These are phyloP conservation scores for Entomortierella lignicola DNA, from an alignment of 192 early-diverging fungal genomes.

Conservation along the genomic window DNA sequence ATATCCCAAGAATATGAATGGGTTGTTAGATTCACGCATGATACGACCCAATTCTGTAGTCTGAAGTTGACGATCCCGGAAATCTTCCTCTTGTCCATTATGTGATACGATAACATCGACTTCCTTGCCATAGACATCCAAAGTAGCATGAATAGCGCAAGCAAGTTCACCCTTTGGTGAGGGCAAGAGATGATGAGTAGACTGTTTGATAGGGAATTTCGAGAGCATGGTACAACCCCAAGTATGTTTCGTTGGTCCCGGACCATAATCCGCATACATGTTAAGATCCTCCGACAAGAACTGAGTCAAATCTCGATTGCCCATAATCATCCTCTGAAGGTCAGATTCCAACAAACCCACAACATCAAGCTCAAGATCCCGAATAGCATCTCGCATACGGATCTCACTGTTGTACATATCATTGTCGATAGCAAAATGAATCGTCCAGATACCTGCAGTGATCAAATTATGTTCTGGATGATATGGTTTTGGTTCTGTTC, in stretches of 20 bases:
- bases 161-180: conserved; percentile 85
- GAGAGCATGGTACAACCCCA: conserved; percentile 89
- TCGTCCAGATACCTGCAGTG: conserved; percentile 86
- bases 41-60: conserved; percentile 83
- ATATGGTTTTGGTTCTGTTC: conserved; percentile 65
- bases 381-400: conserved; percentile 77
- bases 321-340: conserved; percentile 85
- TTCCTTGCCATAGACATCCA: conserved; percentile 82
- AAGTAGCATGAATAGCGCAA: conserved; percentile 87
- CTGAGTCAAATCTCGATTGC: conserved; percentile 85
- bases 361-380: conserved; percentile 83
- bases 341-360: conserved; percentile 85
- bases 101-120: conserved; percentile 87
- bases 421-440: conserved; percentile 89
- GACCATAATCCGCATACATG: conserved; percentile 85
- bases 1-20: conserved; percentile 84
- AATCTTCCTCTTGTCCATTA: conserved; percentile 86
- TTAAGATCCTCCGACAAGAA: conserved; percentile 79
- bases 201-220: conserved; percentile 83
- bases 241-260: conserved; percentile 87
- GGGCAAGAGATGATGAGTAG: conserved; percentile 80
- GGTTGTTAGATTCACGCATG: conserved; percentile 78
- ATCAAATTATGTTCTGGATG: conserved; percentile 73
- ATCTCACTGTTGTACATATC: conserved; percentile 85
- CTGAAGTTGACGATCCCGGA: conserved; percentile 77